Evolutionary conservation across 805 yeast species (phyloP), one percentile per base, ranked within the genome.

Genomic region (Candida gorgasii): DNA sequence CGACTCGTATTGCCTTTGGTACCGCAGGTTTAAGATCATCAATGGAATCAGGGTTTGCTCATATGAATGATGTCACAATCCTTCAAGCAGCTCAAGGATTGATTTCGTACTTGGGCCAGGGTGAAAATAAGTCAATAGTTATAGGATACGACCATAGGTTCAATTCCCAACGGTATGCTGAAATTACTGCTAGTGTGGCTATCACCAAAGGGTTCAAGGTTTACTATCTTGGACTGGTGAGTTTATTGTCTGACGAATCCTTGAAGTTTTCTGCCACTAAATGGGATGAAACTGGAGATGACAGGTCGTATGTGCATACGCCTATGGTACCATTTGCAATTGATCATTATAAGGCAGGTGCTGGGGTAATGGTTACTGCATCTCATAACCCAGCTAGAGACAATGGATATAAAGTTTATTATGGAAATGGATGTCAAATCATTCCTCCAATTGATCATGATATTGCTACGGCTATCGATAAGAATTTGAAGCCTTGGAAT

Each of bases 331-430:
- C 99, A 1, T 92, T 86, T 62, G 80, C 86, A 0, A 84, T 92
- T 18, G 87, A 86, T 48, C 54, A 67, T 20, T 73, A 65, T 42
- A 49, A 63, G 0, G 86, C 96, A 0, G 69, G 83, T 0, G 87
- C 82, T 39, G 99, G 98, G 16, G 85, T 92, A 1, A 90, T 90
- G 97, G 79, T 90, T 20, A 89, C 96, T 0, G 96, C 96, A 1
- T 85, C 93, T 40, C 95, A 87, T 57, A 86, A 86, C 57, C 92
- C 93, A 1, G 85, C 85, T 24, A 69, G 77, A 59, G 97, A 89
- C 58, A 90, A 90, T 57, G 98, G 98, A 0, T 92, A 88, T 65
- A 92, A 92, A 58, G 98, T 92, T 1, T 92, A 93, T 67, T 89
- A 93, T 80, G 69, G 74, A 8, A 92, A 92, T 58, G 98, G 97